A percentile compares a stretch with the other conserved stretches of the same genome.
phyloP scores from a whole-genome alignment of 2,329 filamentous ascomycete genomes.

The Orbilia javanica region DNA sequence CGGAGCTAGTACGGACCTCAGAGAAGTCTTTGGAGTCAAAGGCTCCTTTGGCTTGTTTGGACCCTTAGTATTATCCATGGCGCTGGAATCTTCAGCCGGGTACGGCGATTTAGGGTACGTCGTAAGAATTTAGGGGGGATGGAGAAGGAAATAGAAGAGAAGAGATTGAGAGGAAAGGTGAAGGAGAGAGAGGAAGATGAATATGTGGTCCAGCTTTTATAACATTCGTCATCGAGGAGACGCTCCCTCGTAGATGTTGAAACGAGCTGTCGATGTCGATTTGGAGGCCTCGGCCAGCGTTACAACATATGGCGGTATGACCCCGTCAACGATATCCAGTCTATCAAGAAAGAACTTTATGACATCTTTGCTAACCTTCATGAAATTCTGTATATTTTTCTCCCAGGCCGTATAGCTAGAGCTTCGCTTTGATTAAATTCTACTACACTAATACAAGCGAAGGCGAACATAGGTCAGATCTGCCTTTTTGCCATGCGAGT shows the following conservation, averaged over 20 bases:
- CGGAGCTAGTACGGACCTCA: background rate
- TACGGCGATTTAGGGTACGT: background rate
- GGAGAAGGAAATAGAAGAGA: background rate
- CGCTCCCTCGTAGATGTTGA: background rate
- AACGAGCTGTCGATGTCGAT: background rate
- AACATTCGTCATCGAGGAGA: background rate
- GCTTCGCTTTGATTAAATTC: background rate
- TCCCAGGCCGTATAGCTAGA: no score
- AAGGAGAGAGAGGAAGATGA: background rate
- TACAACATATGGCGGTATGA: no score
- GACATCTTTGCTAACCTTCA: no score
- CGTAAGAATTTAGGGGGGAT: background rate
- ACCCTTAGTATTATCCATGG: background rate
- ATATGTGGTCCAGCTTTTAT: background rate
- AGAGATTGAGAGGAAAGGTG: background rate
- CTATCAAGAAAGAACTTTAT: no score
- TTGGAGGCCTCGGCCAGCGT: no score
- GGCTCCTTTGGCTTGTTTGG: background rate
- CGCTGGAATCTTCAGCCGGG: background rate
- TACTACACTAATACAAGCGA: background rate
- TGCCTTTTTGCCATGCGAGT: background rate
- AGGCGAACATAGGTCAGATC: constrained; percentile 36
- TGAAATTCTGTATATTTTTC: no score
- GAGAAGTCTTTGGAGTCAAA: background rate
- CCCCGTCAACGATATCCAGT: no score